phyloP scores from a whole-genome alignment of 192 early-diverging fungal genomes.

The Pilaira anomala region DNA sequence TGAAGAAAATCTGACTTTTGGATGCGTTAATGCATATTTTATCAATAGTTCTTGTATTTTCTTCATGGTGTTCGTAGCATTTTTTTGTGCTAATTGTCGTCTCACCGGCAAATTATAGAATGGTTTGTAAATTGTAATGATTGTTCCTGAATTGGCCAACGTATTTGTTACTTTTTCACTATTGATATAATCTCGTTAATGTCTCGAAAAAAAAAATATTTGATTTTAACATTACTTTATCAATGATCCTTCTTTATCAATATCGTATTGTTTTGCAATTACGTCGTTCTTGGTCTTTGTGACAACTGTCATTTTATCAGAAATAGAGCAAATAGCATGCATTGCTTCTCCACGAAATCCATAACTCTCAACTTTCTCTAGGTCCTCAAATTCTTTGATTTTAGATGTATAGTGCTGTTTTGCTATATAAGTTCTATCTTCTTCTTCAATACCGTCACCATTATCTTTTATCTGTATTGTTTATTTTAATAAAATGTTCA shows the following conservation, averaged over 20 bases:
- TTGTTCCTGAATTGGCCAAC: slow-evolving; percentile 28
- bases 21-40: slow-evolving; percentile 27
- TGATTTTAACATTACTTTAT: slow-evolving; percentile 21
- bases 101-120: slow-evolving; percentile 40
- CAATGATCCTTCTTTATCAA: slow-evolving; percentile 31
- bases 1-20: slow-evolving; percentile 30
- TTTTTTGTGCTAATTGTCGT: slow-evolving; percentile 33
- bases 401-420: slow-evolving; percentile 40
- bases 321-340: slow-evolving; percentile 36
- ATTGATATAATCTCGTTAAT: not conserved
- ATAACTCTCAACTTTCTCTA: slow-evolving; percentile 28
- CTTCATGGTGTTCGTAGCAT: slow-evolving; percentile 13
- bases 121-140: slow-evolving; percentile 24
- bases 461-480: slow-evolving; percentile 36
- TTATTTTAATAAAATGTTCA: not conserved
- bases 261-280: slow-evolving; percentile 31
- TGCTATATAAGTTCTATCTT: slow-evolving; percentile 36
- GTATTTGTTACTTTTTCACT: slow-evolving; percentile 18
- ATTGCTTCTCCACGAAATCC: slow-evolving; percentile 44
- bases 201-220: not conserved
- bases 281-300: slow-evolving; percentile 33
- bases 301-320: slow-evolving; percentile 26
- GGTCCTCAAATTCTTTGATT: slow-evolving; percentile 31
- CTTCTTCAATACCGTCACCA: slow-evolving; percentile 34
- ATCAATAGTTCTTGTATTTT: slow-evolving; percentile 25